Evolutionary conservation across 116 monocot species (phyloP), one percentile per base, ranked within the genome.

Genomic region (Phalaenopsis hybrid): DNA sequence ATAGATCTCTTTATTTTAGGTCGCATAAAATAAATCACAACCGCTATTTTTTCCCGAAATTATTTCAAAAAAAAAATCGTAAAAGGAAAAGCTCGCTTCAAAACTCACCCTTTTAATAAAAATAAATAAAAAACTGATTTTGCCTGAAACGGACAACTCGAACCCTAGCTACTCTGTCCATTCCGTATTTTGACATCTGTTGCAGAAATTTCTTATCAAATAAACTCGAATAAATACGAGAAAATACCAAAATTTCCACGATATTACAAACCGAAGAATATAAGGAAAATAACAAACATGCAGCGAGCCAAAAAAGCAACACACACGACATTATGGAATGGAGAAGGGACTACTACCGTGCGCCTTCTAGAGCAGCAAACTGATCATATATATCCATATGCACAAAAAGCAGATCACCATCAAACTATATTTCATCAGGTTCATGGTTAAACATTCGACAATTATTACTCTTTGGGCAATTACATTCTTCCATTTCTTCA

Each of bases 371-470:
- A 67, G 23, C 67, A 8, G 67, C 67, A 55, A 55, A 55, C 55
- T 55, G 55, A 48, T 15, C 55, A 0, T 37, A 72, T 37, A 37
- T 3, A 37, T 37, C 12, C 72, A 72, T 72, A 72, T 72, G 41
- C 72, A 72, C 72, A 72, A 72, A 25, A 72, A 72, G 72, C 37
- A 41, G 37, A 34, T 4, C 12, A 37, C 31, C 72, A 2, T 4
- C 72, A 72, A 37, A 31, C 72, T 72, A 75, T 8, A 46, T 45
- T 75, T 20, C 75, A 46, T 46, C 75, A 75, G 75, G 12, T 46
- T 75, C 21, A 34, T 12, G 4, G 41, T 75, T n/a, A 75, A 44
- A 33, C 75, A 46, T 75, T 33, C 44, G 46, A 75, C 75, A 75
- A 75, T 75, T 75, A 20, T n/a, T 75, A 72, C 2, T 41, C 15